These are phyloP conservation scores for Selenicereus undatus DNA, from an alignment of 148 eudicot genomes.

Conservation along the genomic window DNA sequence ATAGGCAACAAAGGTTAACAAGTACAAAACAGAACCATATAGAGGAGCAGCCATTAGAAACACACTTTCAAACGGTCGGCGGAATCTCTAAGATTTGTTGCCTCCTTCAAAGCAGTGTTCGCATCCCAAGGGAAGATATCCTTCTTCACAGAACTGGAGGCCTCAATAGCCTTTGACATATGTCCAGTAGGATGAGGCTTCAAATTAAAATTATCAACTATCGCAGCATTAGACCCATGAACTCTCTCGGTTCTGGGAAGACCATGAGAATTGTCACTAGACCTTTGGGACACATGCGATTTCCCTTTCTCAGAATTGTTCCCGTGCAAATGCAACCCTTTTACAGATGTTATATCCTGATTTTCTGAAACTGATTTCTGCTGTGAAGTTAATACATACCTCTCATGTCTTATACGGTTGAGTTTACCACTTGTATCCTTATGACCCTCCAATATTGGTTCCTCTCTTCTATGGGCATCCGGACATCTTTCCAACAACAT, in stretches of 20 bases:
- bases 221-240: constrained; percentile 12
- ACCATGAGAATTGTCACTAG: constrained; percentile 18
- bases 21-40: constrained; percentile 8
- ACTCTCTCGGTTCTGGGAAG: constrained; percentile 23
- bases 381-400: constrained; percentile 9
- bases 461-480: constrained; percentile 12
- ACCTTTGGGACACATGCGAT: constrained; percentile 12
- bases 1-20: neutral
- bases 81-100: constrained; percentile 39
- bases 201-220: constrained; percentile 14
- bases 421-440: constrained; percentile 7
- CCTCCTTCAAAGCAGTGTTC: constrained; percentile 42
- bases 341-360: constrained; percentile 20
- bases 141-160: constrained; percentile 29
- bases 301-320: constrained; percentile 20
- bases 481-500: constrained; percentile 10
- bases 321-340: constrained; percentile 17
- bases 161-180: constrained; percentile 4
- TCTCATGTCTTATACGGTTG: constrained; percentile 3
- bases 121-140: constrained; percentile 32
- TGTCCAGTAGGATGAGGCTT: constrained; percentile 3
- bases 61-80: constrained; percentile 44
- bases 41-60: neutral
- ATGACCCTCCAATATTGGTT: constrained; percentile 9
- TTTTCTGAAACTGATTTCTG: constrained; percentile 11